These are phyloP conservation scores for Chytriomyces confervae DNA, from an alignment of 192 early-diverging fungal genomes.

Conservation along the genomic window DNA sequence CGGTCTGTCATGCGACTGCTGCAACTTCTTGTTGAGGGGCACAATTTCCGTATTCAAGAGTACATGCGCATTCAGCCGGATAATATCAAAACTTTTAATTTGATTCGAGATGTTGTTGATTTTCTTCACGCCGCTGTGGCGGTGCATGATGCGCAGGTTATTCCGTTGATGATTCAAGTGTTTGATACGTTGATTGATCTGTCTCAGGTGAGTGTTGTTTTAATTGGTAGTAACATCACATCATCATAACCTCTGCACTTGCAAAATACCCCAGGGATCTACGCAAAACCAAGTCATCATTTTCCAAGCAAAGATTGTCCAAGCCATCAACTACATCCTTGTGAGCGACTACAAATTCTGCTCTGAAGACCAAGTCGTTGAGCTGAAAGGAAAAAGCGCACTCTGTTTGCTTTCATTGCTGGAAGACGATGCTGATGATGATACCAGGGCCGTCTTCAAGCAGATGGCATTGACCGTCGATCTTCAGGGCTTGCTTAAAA, in stretches of 20 bases:
- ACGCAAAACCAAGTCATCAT: conserved; percentile 45
- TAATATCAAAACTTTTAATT: conserved; percentile 45
- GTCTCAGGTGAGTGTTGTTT: conserved; percentile 28
- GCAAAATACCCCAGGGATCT: conserved; percentile 33
- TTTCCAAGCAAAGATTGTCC: conserved; percentile 47
- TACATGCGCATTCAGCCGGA: conserved; percentile 45
- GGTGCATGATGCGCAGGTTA: conserved; percentile 19
- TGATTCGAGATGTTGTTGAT: conserved; percentile 46
- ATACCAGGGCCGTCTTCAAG: conserved; percentile 34
- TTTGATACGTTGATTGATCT: conserved; percentile 52
- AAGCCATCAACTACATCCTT: conserved; percentile 39
- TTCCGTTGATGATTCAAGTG: conserved; percentile 45
- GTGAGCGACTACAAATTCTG: conserved; percentile 8
- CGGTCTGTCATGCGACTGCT: conserved; percentile 42
- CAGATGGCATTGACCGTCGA: conserved; percentile 37
- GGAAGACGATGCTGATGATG: conserved; percentile 42
- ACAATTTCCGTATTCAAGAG: conserved; percentile 43
- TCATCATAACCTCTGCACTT: neutral
- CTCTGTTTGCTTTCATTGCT: conserved; percentile 41
- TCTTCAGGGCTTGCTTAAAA: conserved; percentile 23
- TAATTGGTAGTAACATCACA: neutral
- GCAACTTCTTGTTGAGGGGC: conserved; percentile 47
- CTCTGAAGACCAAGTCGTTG: conserved; percentile 5
- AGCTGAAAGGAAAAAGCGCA: conserved; percentile 39
- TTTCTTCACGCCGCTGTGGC: conserved; percentile 41